Conservation (phyloP, 73 alveolate species). For the Paramecium octaurelia region DNA sequence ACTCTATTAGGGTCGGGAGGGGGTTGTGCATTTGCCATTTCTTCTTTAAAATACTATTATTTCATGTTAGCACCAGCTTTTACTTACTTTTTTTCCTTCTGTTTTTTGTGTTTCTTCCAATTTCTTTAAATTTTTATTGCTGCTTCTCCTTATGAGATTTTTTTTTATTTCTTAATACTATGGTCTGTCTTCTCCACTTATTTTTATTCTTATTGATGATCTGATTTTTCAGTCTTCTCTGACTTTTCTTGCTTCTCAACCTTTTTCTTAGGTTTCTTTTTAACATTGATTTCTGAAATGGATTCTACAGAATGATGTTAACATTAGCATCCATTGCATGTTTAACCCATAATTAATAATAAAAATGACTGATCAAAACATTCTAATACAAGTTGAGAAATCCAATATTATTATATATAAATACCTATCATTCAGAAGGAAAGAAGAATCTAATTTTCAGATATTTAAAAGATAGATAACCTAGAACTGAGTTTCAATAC, state of each 20-base stretch:
- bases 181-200: background rate
- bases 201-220: background rate
- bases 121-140: background rate
- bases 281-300: background rate
- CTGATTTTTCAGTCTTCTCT: background rate
- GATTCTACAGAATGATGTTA: background rate
- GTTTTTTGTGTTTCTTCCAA: background rate
- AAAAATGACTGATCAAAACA: background rate
- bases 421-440: background rate
- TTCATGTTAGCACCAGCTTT: background rate
- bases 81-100: background rate
- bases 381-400: background rate
- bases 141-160: background rate
- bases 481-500: background rate
- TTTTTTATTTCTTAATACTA: background rate
- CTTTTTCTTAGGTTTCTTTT: background rate
- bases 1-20: constrained; percentile 7
- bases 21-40: background rate
- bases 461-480: background rate
- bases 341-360: background rate
- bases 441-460: background rate
- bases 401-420: background rate
- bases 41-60: background rate
- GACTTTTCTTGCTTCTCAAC: background rate
- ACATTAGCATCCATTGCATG: background rate